Base-by-base conservation (phyloP, 1,284 basidiomycete species). In the Cryptococcus maquisensis region DNA sequence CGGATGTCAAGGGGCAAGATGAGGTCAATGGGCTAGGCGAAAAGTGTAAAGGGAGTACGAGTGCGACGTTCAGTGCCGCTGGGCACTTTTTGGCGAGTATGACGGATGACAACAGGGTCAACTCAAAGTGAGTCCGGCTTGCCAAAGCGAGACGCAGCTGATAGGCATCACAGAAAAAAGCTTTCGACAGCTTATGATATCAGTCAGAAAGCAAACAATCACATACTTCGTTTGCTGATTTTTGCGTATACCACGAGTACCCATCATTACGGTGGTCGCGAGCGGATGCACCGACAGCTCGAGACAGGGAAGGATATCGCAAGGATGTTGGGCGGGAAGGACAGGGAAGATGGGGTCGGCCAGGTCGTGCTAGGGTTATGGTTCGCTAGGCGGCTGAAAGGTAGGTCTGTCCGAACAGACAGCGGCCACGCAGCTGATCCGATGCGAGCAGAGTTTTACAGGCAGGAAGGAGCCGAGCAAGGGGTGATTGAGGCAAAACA, bases 181-280 rank as follows among this genome's bases (percentile, higher is more conserved):
- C 61, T 74, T 5, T 61, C 67, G 4, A 39, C 36, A 0, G 64
- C 71, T 16, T 72, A 71, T 49, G 64, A 69, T 20, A 52, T 68
- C 18, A 49, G 50, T 10, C 53, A 57, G 23, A 57, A 57, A 45
- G 56, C 66, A 35, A 64, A 65, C 51, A 62, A 67, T 49, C 64
- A 66, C 47, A 49, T 71, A 21, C 57, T 73, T 10, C 61, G 67
- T 36, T 44, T 55, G 3, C 55, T 74, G 28, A 67, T 73, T 20
- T 74, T 73, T 35, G 69, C 73, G 12, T 71, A 72, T 61, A 72
- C 71, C 7, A 71, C 72, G 1, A 63, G 61, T 13, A 54, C 60
- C 3, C 68, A 71, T 50, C 49, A 66, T 45, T 70, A 67, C 48
- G 67, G 70, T 15, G 61, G 62, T 21, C 54, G 57, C 18, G 65